Evolutionary conservation across 1,139 yeast species (phyloP).

Genomic region (Hansenula sp.): DNA sequence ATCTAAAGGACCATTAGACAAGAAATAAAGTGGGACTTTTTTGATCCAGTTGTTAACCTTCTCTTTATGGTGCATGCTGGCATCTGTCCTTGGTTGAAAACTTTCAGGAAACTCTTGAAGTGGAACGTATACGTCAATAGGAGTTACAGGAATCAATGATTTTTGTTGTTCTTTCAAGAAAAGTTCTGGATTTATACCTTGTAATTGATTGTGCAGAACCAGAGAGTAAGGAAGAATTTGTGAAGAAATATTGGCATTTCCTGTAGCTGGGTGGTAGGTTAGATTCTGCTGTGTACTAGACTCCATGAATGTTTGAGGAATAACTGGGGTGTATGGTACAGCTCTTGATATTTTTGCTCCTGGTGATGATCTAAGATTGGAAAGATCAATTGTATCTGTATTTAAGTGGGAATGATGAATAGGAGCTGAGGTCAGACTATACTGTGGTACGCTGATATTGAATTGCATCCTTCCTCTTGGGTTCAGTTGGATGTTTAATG

Average conservation of each 20-base stretch:
- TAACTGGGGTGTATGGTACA: no score
- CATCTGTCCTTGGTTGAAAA: slow-evolving; percentile 56
- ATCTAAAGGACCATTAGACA: slow-evolving; percentile 11
- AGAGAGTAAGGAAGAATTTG: no score
- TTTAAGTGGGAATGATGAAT: not conserved
- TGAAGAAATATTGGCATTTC: not conserved
- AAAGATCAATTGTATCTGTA: not conserved
- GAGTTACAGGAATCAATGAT: no score
- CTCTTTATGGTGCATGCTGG: slow-evolving; percentile 58
- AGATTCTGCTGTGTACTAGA: no score
- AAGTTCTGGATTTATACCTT: no score
- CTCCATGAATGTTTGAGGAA: slow-evolving; percentile 1
- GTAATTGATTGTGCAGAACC: no score
- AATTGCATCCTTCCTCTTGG: no score
- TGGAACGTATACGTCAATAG: not conserved
- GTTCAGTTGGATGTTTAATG: no score
- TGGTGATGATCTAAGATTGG: not conserved
- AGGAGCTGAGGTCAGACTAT: not conserved
- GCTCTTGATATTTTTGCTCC: no score
- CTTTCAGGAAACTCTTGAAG: slow-evolving; percentile 30
- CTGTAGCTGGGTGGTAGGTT: not conserved
- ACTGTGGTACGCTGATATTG: not conserved
- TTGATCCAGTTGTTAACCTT: slow-evolving; percentile 62
- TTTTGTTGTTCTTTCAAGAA: no score
- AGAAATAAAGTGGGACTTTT: slow-evolving; percentile 42